phyloP scores from a whole-genome alignment of 1,284 basidiomycete species.

The Malassezia equina region DNA sequence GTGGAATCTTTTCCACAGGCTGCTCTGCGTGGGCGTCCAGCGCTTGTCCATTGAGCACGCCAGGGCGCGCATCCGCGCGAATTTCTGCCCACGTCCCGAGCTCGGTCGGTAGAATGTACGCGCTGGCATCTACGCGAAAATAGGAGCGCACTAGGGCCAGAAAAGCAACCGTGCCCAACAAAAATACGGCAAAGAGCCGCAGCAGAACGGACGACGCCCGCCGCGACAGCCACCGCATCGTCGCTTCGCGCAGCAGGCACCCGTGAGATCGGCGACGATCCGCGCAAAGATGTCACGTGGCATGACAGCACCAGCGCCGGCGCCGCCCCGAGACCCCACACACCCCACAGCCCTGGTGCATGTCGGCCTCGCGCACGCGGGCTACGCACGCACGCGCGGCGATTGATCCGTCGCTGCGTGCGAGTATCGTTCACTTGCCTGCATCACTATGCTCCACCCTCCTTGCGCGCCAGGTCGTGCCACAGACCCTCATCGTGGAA shows the following conservation, averaged over 20 bases:
- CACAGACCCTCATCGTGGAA: conserved; percentile 43
- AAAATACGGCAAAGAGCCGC: conserved; percentile 68
- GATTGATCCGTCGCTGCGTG: conserved; percentile 34
- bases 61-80: conserved; percentile 22
- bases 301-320: not conserved
- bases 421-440: conserved; percentile 43
- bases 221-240: conserved; percentile 21
- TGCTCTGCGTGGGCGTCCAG: not conserved
- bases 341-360: not conserved
- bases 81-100: conserved; percentile 43
- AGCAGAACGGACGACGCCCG: conserved; percentile 52
- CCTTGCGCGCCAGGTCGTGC: conserved; percentile 37
- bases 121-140: conserved; percentile 59
- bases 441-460: conserved; percentile 40
- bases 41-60: conserved; percentile 21
- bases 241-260: not conserved
- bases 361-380: conserved; percentile 6
- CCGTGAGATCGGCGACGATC: not conserved
- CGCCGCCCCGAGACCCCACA: not conserved
- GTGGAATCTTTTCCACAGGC: conserved; percentile 57
- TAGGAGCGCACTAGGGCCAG: conserved; percentile 82
- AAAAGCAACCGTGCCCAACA: conserved; percentile 80
- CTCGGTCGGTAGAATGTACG: conserved; percentile 37
- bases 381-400: conserved; percentile 18
- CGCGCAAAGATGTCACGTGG: conserved; percentile 6